These are phyloP conservation scores for Irpex rosettiformis DNA, from an alignment of 1,284 basidiomycete genomes.

Conservation along the genomic window DNA sequence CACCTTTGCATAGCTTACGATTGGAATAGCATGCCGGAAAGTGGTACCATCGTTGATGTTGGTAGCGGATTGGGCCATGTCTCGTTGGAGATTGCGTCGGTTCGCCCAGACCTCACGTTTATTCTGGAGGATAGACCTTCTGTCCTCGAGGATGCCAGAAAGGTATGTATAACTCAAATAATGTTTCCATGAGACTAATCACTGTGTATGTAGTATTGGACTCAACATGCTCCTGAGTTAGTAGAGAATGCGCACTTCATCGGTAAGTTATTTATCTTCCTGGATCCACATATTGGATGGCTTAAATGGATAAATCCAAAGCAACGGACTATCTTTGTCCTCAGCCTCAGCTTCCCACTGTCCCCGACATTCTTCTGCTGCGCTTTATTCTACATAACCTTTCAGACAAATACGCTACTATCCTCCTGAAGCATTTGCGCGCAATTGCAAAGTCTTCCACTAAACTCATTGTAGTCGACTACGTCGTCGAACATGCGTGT, in stretches of 20 bases:
- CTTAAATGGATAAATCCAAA: neutral
- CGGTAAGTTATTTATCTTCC: neutral
- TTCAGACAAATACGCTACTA: constrained; percentile 17
- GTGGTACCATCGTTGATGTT: constrained; percentile 19
- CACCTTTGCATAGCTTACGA: constrained; percentile 8
- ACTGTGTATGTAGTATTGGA: neutral
- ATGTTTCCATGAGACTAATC: neutral
- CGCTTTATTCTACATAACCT: constrained; percentile 28
- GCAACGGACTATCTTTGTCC: constrained; percentile 5
- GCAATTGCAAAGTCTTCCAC: constrained; percentile 18
- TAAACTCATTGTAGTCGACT: constrained; percentile 16
- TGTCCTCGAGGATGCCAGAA: neutral
- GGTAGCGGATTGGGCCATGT: constrained; percentile 19
- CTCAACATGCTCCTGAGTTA: neutral
- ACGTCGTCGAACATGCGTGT: constrained; percentile 8
- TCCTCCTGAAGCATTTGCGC: constrained; percentile 24
- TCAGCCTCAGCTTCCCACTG: neutral
- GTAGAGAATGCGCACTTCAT: neutral
- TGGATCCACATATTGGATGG: neutral
- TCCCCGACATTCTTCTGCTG: constrained; percentile 20
- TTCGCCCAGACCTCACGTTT: neutral
- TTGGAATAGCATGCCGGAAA: constrained; percentile 14
- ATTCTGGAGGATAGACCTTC: neutral
- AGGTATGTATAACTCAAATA: neutral
- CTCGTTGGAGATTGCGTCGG: constrained; percentile 11